Percentiles rank a stretch among this genome's conserved stretches.
These are phyloP conservation scores for Danielia oregonensis DNA, from an alignment of 805 yeast species.

Conservation along the genomic window DNA sequence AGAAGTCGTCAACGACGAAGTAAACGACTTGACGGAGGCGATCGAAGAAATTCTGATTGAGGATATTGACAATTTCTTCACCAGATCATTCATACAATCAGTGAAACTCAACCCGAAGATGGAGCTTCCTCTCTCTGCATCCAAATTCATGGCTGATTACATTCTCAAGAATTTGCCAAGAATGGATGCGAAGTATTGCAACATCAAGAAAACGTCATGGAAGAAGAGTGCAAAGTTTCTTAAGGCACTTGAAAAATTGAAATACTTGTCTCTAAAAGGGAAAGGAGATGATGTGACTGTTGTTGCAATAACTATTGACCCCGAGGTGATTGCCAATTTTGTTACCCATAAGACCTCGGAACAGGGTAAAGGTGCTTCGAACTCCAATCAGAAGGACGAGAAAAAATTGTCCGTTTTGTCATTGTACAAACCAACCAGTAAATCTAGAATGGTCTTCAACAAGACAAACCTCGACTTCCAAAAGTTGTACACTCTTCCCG, in stretches of 20 bases:
- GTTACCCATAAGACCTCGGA: slow-evolving; percentile 51
- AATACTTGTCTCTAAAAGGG: slow-evolving; percentile 69
- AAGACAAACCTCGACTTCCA: slow-evolving; percentile 34
- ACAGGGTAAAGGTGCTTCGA: slow-evolving; percentile 19
- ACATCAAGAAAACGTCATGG: slow-evolving; percentile 81
- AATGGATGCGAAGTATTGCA: slow-evolving; percentile 49
- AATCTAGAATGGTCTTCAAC: slow-evolving; percentile 45
- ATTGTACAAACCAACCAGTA: slow-evolving; percentile 55
- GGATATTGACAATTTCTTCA: slow-evolving; percentile 73
- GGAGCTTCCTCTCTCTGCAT: slow-evolving; percentile 65
- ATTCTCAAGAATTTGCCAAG: slow-evolving; percentile 72
- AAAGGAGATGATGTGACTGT: slow-evolving; percentile 78
- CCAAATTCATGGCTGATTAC: slow-evolving; percentile 70
- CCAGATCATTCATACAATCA: slow-evolving; percentile 67
- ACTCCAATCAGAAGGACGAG: slow-evolving; percentile 22
- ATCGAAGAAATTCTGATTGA: slow-evolving; percentile 45
- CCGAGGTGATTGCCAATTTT: slow-evolving; percentile 50
- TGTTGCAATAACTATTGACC: slow-evolving; percentile 11
- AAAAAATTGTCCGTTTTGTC: slow-evolving; percentile 29
- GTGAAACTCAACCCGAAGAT: slow-evolving; percentile 49
- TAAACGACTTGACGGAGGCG: slow-evolving; percentile 32
- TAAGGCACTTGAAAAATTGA: slow-evolving; percentile 79
- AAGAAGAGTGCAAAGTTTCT: slow-evolving; percentile 82
- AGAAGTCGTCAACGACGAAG: slow-evolving; percentile 4
- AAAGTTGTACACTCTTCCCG: slow-evolving; percentile 47